Percentiles rank a stretch among this genome's conserved stretches.
phyloP scores from a whole-genome alignment of 129 eudicot genomes.

The Helianthus annuus region DNA sequence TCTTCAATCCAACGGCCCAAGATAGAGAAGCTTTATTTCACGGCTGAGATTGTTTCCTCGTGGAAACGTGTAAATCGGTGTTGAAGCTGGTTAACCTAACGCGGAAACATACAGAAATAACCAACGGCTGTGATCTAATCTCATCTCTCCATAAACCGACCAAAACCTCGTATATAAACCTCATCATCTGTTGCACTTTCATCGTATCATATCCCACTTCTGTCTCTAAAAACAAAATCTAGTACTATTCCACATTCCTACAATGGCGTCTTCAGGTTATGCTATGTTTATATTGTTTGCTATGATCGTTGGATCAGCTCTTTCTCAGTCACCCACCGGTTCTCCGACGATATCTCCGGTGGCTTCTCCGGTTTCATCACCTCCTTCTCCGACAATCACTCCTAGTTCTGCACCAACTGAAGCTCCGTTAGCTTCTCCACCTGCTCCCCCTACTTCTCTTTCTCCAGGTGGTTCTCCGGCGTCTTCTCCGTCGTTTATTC shows the following conservation, averaged over 20 bases:
- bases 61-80: background rate
- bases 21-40: too few species aligned
- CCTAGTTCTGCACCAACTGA: constrained; percentile 34
- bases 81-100: background rate
- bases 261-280: constrained; percentile 1
- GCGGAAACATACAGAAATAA: background rate
- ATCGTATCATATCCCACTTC: background rate
- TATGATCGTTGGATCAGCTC: background rate
- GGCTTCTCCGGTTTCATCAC: constrained; percentile 37
- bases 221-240: background rate
- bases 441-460: constrained; percentile 38
- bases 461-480: constrained; percentile 25
- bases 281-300: background rate
- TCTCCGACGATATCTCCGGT: constrained; percentile 46
- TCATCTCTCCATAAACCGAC: background rate
- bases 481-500: constrained; percentile 16
- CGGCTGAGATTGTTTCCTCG: background rate
- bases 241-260: background rate
- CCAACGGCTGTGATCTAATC: background rate
- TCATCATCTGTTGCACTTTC: background rate
- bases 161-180: background rate
- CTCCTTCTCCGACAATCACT: constrained; percentile 32
- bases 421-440: constrained; percentile 39
- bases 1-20: background rate
- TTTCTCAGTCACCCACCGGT: constrained; percentile 39